phyloP scores from a whole-genome alignment of 441 rosid genomes.

The Populus hybrid region DNA sequence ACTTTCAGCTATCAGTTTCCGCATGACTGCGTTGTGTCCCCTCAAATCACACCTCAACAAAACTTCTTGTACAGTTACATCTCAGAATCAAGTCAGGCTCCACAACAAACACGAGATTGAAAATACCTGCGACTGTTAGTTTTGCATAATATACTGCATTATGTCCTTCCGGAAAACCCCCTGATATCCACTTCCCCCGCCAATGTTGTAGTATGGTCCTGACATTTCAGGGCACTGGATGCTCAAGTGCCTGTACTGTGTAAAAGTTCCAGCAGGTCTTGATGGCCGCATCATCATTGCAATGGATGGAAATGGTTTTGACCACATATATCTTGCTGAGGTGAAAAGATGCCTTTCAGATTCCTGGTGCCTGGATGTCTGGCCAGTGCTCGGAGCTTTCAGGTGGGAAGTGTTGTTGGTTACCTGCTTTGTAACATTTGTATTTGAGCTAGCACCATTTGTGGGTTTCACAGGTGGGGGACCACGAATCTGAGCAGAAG shows the following conservation, averaged over 20 bases:
- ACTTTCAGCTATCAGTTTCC: background rate
- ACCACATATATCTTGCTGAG: constrained; percentile 40
- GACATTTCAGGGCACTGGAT: constrained; percentile 19
- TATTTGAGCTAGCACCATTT: constrained; percentile 23
- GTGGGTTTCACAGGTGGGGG: constrained; percentile 28
- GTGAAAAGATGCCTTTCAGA: constrained; percentile 54
- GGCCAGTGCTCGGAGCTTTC: constrained; percentile 36
- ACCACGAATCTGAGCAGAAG: constrained; percentile 77
- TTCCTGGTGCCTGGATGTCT: constrained; percentile 37
- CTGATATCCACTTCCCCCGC: constrained; percentile 22
- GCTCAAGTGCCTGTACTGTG: constrained; percentile 57
- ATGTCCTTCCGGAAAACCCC: constrained; percentile 70
- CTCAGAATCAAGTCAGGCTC: background rate
- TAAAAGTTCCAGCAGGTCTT: constrained; percentile 41
- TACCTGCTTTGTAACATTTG: constrained; percentile 39
- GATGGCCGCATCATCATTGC: constrained; percentile 59
- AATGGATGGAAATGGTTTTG: constrained; percentile 54
- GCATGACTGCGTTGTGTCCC: background rate
- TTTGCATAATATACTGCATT: constrained; percentile 60
- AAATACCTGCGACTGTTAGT: constrained; percentile 26
- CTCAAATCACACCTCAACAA: background rate
- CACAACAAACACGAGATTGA: constrained; percentile 6
- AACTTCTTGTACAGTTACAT: background rate
- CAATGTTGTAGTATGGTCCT: constrained; percentile 21
- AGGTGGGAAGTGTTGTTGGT: constrained; percentile 28